Base-by-base conservation (phyloP, 2,329 filamentous ascomycete species). In the Sordariomycetes sp. region DNA sequence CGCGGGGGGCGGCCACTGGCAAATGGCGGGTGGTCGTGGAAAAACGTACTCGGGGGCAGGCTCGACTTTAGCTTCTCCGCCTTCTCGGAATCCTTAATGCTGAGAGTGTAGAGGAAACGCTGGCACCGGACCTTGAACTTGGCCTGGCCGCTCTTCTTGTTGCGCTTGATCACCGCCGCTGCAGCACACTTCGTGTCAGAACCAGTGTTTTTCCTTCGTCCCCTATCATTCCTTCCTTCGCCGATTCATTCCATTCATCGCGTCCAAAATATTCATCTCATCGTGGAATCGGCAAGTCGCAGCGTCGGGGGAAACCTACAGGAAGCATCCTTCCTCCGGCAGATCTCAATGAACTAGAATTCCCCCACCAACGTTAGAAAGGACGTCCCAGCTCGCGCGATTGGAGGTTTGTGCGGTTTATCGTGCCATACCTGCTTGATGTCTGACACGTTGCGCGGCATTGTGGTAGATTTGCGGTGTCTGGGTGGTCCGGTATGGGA, bases 121-220 rank as follows among this genome's bases (percentile, higher is more conserved):
- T 90, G 83, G 88, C 94, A 97, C 78, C 94, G 90, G 85, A 99
- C 93, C 90, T 99, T 99, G 91, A 99, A 97, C 89, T 99, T 99
- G 87, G 94, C 92, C 83, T 93, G 87, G 76, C 87, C 84, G 73
- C 81, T 80, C 80, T 88, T 87, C 79, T 86, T 88, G 86, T 87
- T 96, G 85, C 95, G 94, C 91, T 97, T 93, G 83, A 93, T 90
- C 77, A 89, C 87, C 73, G 89, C 89, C 78, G 89, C 89, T 93
- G 70, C 64, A 70, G 62, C 57, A 34, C 20, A 25, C 64, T 22
- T 14, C n/a, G 46, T 50, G 68, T 73, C 63, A 74, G 70, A 64
- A 60, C 52, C 53, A 46, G 59, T 53, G 53, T 58, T 61, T 34
- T 60, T 58, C 11, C 40, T 50, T 58, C 57, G 58, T 22, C 48